Percentiles rank a stretch among this genome's conserved stretches.
phyloP scores from a whole-genome alignment of 352 stramenopile genomes.

The Globisporangium canariense region DNA sequence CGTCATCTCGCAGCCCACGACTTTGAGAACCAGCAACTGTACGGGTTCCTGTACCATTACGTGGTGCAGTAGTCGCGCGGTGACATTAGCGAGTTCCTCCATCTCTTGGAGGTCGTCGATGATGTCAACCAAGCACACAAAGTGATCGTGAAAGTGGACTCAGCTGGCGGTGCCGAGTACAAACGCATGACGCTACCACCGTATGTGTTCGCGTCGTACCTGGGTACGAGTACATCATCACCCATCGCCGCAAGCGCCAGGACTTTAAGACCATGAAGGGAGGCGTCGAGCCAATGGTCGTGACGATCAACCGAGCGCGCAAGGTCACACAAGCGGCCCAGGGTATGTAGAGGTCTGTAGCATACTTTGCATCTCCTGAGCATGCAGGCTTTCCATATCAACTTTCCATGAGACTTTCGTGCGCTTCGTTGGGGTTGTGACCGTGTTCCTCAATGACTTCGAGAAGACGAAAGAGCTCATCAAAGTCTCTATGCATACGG shows the following conservation, averaged over 20 bases:
- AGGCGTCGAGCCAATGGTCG: not conserved
- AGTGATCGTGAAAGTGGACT: not conserved
- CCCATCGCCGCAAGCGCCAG: not conserved
- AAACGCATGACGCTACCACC: not conserved
- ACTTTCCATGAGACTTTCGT: too few relatives aligned
- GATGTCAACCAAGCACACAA: not conserved
- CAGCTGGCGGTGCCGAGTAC: not conserved
- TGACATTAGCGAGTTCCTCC: not conserved
- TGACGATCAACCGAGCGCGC: not conserved
- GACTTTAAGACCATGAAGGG: not conserved
- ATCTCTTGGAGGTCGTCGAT: not conserved
- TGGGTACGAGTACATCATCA: not conserved
- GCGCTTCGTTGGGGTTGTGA: too few relatives aligned
- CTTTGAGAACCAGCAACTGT: not conserved
- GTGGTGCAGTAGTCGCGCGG: not conserved
- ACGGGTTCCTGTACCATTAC: not conserved
- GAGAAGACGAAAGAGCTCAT: too few relatives aligned
- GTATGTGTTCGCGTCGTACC: conserved; percentile 4
- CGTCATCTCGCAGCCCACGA: not conserved
- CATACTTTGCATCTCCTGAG: too few relatives aligned
- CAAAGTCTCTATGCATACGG: too few relatives aligned
- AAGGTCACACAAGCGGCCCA: not conserved
- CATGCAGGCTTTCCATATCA: too few relatives aligned
- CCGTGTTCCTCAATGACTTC: too few relatives aligned
- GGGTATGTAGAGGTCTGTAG: not conserved